Evolutionary conservation across 2,329 filamentous ascomycete genomes (phyloP).

Genomic region (Cordyceps farinosa): DNA sequence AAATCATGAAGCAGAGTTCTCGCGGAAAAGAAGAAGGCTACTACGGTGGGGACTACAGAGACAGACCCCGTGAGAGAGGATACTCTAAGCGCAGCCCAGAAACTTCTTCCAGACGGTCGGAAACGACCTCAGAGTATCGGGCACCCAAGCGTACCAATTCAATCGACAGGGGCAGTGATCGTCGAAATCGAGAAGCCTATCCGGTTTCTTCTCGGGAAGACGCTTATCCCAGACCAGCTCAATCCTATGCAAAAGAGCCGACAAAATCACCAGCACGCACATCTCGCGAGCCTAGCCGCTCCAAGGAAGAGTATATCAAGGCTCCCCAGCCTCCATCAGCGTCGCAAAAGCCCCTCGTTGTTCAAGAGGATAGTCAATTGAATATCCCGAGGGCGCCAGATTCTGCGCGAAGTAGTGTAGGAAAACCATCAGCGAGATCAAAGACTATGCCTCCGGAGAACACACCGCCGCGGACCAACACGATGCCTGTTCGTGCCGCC

Average conservation of each 20-base stretch:
- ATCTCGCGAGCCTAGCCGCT: slow-evolving; percentile 34
- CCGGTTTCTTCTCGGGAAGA: slow-evolving; percentile 21
- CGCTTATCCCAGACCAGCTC: background rate
- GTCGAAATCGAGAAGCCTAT: slow-evolving; percentile 27
- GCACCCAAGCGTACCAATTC: slow-evolving; percentile 30
- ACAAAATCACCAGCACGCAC: slow-evolving; percentile 21
- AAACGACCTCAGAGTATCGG: slow-evolving; percentile 27
- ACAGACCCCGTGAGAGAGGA: slow-evolving; percentile 12
- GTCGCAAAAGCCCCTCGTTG: slow-evolving; percentile 34
- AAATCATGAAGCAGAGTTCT: slow-evolving; percentile 39
- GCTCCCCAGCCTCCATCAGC: slow-evolving; percentile 27
- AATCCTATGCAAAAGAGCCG: background rate
- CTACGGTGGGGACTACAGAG: slow-evolving; percentile 22
- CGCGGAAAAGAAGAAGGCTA: slow-evolving; percentile 43
- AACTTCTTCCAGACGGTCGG: slow-evolving; percentile 16
- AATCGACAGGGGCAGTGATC: slow-evolving; percentile 31
- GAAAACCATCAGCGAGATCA: background rate
- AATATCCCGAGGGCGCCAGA: background rate
- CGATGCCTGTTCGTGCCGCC: slow-evolving; percentile 1
- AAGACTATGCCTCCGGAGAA: slow-evolving; percentile 2
- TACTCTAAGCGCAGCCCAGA: slow-evolving; percentile 7
- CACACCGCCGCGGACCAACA: slow-evolving; percentile 6
- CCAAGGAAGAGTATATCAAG: slow-evolving; percentile 38
- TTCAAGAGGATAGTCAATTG: slow-evolving; percentile 33
- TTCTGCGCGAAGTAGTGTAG: background rate